A percentile compares a stretch with the other conserved stretches of the same genome.
These are phyloP conservation scores for Diaporthe sp. DNA, from an alignment of 2,329 filamentous ascomycete genomes.

Conservation along the genomic window DNA sequence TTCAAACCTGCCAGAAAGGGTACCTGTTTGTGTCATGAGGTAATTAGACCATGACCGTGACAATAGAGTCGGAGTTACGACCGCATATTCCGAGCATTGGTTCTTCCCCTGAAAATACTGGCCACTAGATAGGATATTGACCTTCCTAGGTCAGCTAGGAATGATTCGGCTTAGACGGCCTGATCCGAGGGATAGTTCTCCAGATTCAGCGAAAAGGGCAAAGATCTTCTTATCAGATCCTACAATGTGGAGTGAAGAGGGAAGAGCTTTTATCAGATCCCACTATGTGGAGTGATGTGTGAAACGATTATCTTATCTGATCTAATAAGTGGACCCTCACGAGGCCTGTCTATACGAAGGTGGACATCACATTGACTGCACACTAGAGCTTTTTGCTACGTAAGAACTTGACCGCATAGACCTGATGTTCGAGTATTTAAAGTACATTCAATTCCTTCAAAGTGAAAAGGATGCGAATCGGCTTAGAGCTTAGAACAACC, in stretches of 20 bases:
- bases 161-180: background rate
- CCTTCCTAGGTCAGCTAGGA: conserved; percentile 8
- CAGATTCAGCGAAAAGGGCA: background rate
- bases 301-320: conserved; percentile 17
- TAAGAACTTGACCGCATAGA: background rate
- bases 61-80: background rate
- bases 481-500: background rate
- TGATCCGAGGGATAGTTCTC: conserved; percentile 3
- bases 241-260: background rate
- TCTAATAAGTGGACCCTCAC: conserved; percentile 2
- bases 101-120: background rate
- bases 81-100: background rate
- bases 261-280: background rate
- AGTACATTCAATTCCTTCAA: background rate
- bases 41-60: background rate
- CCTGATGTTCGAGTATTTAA: background rate
- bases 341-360: background rate
- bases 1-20: background rate
- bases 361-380: background rate
- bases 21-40: background rate
- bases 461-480: background rate
- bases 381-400: background rate
- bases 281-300: background rate
- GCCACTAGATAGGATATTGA: background rate
- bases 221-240: conserved; percentile 7